phyloP scores from a whole-genome alignment of 306 rosid genomes.

The Dryas alaskensis region DNA sequence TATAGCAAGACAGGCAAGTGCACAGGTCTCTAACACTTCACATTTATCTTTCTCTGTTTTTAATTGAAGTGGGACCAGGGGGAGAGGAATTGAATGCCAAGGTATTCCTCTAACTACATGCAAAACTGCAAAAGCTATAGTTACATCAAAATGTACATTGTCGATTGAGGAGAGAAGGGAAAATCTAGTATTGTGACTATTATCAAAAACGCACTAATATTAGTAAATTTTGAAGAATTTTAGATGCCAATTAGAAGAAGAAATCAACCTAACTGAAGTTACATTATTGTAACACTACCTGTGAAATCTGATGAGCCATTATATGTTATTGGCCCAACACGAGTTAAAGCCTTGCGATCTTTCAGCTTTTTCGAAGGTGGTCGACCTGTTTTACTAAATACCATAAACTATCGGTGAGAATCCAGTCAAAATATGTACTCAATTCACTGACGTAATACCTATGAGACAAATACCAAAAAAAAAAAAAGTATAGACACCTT shows the following conservation, averaged over 20 bases:
- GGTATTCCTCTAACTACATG: not conserved
- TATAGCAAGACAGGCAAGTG: not conserved
- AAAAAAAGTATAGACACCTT: conserved; percentile 42
- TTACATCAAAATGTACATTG: not conserved
- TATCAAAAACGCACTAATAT: not conserved
- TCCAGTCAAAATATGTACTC: not conserved
- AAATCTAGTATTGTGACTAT: not conserved
- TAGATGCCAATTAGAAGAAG: not conserved
- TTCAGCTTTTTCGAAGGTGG: conserved; percentile 81
- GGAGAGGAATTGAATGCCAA: not conserved
- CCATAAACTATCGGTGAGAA: conserved; percentile 25
- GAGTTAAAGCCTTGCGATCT: conserved; percentile 66
- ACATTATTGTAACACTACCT: conserved; percentile 45
- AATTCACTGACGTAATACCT: not conserved
- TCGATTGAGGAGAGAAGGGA: not conserved
- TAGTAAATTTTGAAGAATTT: not conserved
- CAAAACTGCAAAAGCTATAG: not conserved
- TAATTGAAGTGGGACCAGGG: not conserved
- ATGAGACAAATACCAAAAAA: not conserved
- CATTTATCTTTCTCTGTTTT: not conserved
- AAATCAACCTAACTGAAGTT: not conserved
- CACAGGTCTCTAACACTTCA: not conserved
- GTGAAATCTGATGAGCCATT: conserved; percentile 58
- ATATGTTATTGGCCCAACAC: conserved; percentile 46
- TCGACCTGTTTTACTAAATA: conserved; percentile 71